Base-by-base conservation (phyloP, 2,329 filamentous ascomycete genomes). In the Didymosphaeria variabile region DNA sequence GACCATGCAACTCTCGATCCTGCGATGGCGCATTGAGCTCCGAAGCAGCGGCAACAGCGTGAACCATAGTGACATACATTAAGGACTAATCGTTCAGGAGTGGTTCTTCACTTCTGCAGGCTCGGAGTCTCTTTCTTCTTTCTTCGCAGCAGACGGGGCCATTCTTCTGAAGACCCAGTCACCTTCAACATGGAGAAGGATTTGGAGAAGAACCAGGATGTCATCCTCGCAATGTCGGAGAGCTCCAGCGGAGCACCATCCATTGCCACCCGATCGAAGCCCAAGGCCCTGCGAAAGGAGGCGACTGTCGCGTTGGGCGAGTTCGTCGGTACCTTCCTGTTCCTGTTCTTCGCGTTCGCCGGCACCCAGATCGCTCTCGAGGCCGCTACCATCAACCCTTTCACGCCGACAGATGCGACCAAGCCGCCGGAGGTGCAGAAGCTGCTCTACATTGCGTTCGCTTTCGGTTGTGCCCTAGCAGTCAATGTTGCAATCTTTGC, bases 311-410 rank as follows among this genome's bases (percentile, higher is more conserved):
- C 73, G 44, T 44, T 80, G 6, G 81, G 81, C 38, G 81, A 83
- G 57, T 79, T 82, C 56, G 73, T 79, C 50, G 81, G 81, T 47
- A 81, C 80, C 0, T 81, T 82, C 64, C 75, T 83, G 62, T 83
- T 83, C 67, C 72, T 83, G 23, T 73, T 70, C 34, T 64, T 77
- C 38, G 72, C 74, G 3, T 76, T 76, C 54, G 61, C 71, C 21
- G 72, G 70, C 26, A 73, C 73, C 13, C 84, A 87, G 71, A 77
- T 86, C 23, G 78, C 82, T 63, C 84, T 85, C 55, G 81, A 84
- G 7, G 67, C 69, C 36, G 61, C 69, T 5, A 59, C 54, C 46
- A 61, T 79, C 77, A 65, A 81, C 79, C 60, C 75, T 8, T 58
- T 68, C 29, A 64, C 56, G 4, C 57, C 61, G 9, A 60, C 58